Base-by-base conservation (phyloP, 1,284 basidiomycete species). In the Coniophora puteana region DNA sequence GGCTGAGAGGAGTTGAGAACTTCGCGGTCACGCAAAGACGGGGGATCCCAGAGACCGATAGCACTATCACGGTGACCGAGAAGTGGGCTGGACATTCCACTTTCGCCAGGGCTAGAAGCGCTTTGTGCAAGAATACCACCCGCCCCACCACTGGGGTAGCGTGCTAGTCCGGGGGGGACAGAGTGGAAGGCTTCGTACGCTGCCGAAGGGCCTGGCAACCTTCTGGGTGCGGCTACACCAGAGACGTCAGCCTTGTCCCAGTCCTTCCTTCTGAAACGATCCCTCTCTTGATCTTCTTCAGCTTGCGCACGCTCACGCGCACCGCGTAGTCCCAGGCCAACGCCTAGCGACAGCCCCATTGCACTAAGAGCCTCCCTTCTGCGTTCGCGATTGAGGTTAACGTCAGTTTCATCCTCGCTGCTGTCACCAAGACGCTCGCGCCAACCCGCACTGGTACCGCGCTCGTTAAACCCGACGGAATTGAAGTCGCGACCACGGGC, bases 121-220 rank as follows among this genome's bases (percentile, higher is more conserved):
- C n/a, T 20, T 22, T 57, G 41, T 13, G 61, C 49, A 17, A 61
- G 45, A 40, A 59, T 31, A 23, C 44, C 43, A 11, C 45, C 27
- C 31, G 17, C 16, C 10, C 17, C 17, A 8, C 33, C 33, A 23
- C 17, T 35, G 8, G 39, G 18, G 13, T 29, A 31, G 21, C 41
- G 18, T 21, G 30, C 21, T 35, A 41, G 12, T 18, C 33, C 33
- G 20, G 76, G 56, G 3, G 71, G 69, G 2, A 83, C 74, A 1
- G 81, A 79, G 57, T 88, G 82, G 65, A 88, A 89, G 4, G 84
- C 81, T 52, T 89, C 86, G 55, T 78, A 89, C 4, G 82, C 74
- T 30, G 65, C 66, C 30, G 68, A 46, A 53, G 71, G 75, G 50
- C 51, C 68, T 45, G 65, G 68, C 35, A 69, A 54, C 41, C 75